These are phyloP conservation scores for Lachnellula arida DNA, from an alignment of 2,329 filamentous ascomycete genomes.

Conservation along the genomic window DNA sequence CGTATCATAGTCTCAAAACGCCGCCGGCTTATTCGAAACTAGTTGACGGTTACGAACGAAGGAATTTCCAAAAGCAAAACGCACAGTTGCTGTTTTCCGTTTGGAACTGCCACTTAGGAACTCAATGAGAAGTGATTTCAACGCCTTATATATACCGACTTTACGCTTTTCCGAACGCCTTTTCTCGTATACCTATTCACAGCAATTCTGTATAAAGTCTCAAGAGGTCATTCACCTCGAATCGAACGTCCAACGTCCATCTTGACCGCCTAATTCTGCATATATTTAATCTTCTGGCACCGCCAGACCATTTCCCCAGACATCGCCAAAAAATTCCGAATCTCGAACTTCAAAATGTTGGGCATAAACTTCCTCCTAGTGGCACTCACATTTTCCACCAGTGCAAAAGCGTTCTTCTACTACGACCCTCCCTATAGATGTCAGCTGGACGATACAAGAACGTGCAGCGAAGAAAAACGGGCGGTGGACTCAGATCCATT, in stretches of 20 bases:
- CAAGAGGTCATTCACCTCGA: too few relatives aligned
- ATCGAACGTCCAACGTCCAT: too few relatives aligned
- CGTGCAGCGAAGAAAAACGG: constrained; percentile 7
- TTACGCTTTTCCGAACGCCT: neutral
- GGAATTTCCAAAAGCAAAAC: neutral
- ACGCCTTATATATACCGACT: neutral
- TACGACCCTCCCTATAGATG: constrained; percentile 26
- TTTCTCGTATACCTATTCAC: neutral
- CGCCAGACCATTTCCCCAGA: too few relatives aligned
- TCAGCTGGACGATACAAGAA: constrained; percentile 8
- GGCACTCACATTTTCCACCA: constrained; percentile 13
- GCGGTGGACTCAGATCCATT: constrained; percentile 1
- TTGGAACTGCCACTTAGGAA: neutral
- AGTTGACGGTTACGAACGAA: neutral
- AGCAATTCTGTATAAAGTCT: too few relatives aligned
- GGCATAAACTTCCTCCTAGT: constrained; percentile 11
- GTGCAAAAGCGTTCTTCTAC: constrained; percentile 23
- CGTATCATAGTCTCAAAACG: constrained; percentile 14
- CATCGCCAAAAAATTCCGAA: neutral
- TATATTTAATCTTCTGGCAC: too few relatives aligned
- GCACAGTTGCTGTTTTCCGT: neutral
- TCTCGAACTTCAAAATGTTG: constrained; percentile 14
- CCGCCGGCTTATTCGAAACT: neutral
- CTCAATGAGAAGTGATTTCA: neutral
- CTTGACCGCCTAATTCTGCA: too few relatives aligned